Base-by-base conservation (phyloP, 1,139 yeast species). In the Nakaseomyces glabratus region DNA sequence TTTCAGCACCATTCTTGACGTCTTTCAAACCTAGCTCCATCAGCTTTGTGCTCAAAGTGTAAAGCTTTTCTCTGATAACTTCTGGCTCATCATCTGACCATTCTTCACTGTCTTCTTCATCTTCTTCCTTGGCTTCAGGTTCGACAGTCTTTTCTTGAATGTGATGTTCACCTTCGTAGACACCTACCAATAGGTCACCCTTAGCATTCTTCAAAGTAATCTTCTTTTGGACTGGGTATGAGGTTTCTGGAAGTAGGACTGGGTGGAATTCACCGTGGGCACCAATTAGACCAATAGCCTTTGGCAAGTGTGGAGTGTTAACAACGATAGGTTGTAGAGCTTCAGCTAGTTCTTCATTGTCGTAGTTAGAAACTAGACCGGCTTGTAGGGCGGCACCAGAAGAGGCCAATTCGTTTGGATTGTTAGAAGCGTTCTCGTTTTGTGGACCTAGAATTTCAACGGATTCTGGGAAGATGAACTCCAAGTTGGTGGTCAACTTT, bases 301-400 rank as follows among this genome's bases (percentile, higher is more conserved):
- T 77, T 46, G 73, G 58, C 46, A 86, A 65, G 59, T 93, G 97
- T 57, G 86, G 93, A 41, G 95, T 86, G 67, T 82, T 82, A 47
- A 86, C 71, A 42, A 88, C 84, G 41, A 82, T 73, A 31, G 96
- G 93, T 61, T 82, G 82, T 50, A 80, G 69, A 41, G 94, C 80
- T 62, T 86, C 95, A 37, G 70, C 67, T 51, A 90, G 71, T 64
- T 88, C 97, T 36, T 82, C 93, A 41, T 72, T 84, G 55, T 88
- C 97, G 51, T 80, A 85, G 52, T 84, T 82, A 31, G 49, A 40
- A 46, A 88, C 71, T 58, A 93, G 68, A 28, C 95, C 76, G 35
- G 96, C 98, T 69, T 93, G 98, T 58, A 90, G 72, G 41, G 98
- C 96, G 43, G 95, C 94, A 65, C 99, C 99, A 58, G 94, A 81